These are phyloP conservation scores for Nymphaea thermarum DNA, from an alignment of 164 flowering plant genomes.

Conservation along the genomic window DNA sequence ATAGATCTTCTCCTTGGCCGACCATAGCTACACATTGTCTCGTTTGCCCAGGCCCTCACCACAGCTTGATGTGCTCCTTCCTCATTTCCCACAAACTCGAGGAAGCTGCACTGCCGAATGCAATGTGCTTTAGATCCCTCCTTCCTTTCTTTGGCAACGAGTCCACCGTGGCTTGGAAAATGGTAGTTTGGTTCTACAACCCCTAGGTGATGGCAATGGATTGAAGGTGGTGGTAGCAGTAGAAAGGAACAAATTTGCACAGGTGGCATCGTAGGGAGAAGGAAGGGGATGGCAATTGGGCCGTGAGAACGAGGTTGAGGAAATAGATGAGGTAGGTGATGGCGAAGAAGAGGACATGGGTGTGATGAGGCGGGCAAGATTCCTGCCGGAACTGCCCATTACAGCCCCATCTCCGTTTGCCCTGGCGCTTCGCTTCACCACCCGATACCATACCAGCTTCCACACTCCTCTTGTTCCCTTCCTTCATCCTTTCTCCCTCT, in stretches of 20 bases:
- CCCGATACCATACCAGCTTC: neutral
- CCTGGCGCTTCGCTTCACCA: neutral
- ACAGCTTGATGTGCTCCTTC: constrained; percentile 43
- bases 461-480: neutral
- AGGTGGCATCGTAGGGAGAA: neutral
- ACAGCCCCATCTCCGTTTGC: too few relatives aligned
- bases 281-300: constrained; percentile 4
- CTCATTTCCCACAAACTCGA: constrained; percentile 40
- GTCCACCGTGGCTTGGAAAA: neutral
- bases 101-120: constrained; percentile 54
- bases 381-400: constrained; percentile 10
- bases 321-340: constrained; percentile 63
- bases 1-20: too few relatives aligned
- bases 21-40: too few relatives aligned
- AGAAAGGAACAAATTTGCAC: neutral
- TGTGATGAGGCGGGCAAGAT: constrained; percentile 36
- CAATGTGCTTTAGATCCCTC: constrained; percentile 28
- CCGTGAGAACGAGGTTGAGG: constrained; percentile 37
- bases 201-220: neutral
- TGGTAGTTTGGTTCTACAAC: neutral
- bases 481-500: too few relatives aligned
- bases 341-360: constrained; percentile 49
- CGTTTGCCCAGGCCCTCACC: constrained; percentile 42
- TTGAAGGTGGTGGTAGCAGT: neutral
- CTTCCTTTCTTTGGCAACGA: neutral